Evolutionary conservation across 805 yeast species (phyloP).

Genomic region (Saccharomycopsis fodiens): DNA sequence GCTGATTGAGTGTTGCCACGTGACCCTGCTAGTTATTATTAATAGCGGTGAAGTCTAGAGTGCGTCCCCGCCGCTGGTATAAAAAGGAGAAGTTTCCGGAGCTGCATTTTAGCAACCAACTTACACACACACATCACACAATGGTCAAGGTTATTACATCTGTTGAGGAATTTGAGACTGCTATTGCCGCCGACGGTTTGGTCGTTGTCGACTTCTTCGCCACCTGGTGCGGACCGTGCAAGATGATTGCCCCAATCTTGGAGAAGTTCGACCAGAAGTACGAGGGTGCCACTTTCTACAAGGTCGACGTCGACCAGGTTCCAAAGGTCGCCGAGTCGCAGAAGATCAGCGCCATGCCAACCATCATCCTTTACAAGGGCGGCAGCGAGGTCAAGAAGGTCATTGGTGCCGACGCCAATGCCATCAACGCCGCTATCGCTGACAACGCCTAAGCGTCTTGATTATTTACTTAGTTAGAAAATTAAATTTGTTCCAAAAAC

Average conservation of each 20-base stretch:
- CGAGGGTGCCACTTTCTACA: constrained; percentile 66
- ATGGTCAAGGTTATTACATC: constrained; percentile 50
- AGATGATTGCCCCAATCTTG: constrained; percentile 90
- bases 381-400: constrained; percentile 76
- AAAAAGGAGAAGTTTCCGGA: neutral
- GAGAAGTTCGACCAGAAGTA: constrained; percentile 67
- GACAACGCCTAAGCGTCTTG: constrained; percentile 34
- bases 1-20: neutral
- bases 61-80: neutral
- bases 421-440: constrained; percentile 62
- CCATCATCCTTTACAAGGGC: constrained; percentile 68
- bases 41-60: neutral
- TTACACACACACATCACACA: constrained; percentile 19
- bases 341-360: constrained; percentile 57
- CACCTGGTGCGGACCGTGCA: constrained; percentile 99
- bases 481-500: too few species aligned
- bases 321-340: constrained; percentile 64
- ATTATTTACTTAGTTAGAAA: too few species aligned
- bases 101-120: neutral
- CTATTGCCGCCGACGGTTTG: constrained; percentile 55
- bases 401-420: constrained; percentile 86
- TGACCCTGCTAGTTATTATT: neutral
- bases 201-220: constrained; percentile 95
- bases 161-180: constrained; percentile 58
- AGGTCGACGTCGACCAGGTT: constrained; percentile 87